These are phyloP conservation scores for Sporisorium exsertum DNA, from an alignment of 1,284 basidiomycete species.

Conservation along the genomic window DNA sequence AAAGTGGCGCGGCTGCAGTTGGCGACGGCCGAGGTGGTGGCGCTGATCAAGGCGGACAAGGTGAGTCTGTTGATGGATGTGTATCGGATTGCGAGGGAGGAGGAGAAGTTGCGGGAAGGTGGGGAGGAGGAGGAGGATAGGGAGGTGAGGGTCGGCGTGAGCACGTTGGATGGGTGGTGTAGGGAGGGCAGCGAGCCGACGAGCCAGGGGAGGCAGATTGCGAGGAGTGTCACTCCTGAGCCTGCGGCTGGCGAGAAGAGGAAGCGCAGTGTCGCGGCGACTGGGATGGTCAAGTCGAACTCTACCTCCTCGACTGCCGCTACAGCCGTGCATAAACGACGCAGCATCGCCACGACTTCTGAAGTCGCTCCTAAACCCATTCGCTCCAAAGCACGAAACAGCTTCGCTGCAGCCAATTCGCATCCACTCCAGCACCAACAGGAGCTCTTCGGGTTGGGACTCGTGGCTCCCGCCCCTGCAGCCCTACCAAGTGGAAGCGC, in stretches of 20 bases:
- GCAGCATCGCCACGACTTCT: slow-evolving; percentile 19
- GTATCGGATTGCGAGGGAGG: slow-evolving; percentile 72
- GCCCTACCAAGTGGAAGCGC: not conserved
- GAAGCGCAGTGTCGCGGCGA: not conserved
- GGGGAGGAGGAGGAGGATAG: slow-evolving; percentile 42
- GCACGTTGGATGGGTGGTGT: slow-evolving; percentile 61
- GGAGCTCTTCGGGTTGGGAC: slow-evolving; percentile 13
- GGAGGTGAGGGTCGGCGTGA: slow-evolving; percentile 58
- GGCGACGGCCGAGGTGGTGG: slow-evolving; percentile 72
- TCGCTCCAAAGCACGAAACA: not conserved
- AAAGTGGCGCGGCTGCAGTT: slow-evolving; percentile 71
- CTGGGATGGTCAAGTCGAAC: slow-evolving; percentile 17
- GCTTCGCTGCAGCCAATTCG: not conserved
- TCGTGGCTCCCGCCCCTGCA: not conserved
- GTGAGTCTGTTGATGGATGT: slow-evolving; percentile 72
- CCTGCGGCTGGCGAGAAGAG: slow-evolving; percentile 10
- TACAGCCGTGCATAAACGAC: slow-evolving; percentile 5
- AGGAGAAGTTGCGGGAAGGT: slow-evolving; percentile 59
- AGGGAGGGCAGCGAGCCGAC: slow-evolving; percentile 19
- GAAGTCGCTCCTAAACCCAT: not conserved
- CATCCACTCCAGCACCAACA: not conserved
- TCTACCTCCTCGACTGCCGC: no score
- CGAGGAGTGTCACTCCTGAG: slow-evolving; percentile 33
- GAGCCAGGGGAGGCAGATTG: slow-evolving; percentile 25
- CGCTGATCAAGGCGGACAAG: slow-evolving; percentile 71